These are phyloP conservation scores for Vairimorpha apis DNA, from an alignment of 371 early-diverging fungal genomes.

Conservation along the genomic window DNA sequence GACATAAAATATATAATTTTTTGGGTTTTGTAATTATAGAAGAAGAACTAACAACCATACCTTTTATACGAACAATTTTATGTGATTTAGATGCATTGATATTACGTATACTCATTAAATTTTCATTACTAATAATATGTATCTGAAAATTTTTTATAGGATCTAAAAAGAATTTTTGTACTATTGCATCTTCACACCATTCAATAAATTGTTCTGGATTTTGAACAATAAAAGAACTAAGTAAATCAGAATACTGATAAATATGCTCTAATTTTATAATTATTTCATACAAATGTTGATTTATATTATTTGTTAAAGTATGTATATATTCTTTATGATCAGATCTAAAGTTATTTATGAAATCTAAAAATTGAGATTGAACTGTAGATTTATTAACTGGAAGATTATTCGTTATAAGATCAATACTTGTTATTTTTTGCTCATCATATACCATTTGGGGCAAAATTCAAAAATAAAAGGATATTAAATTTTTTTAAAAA, in stretches of 20 bases:
- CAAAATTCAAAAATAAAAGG: background rate
- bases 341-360: slow-evolving; percentile 44
- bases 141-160: slow-evolving; percentile 40
- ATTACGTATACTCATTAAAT: slow-evolving; percentile 50
- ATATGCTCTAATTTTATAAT: slow-evolving; percentile 52
- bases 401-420: slow-evolving; percentile 50
- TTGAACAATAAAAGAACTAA: slow-evolving; percentile 20
- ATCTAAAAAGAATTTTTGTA: background rate
- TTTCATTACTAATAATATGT: slow-evolving; percentile 26
- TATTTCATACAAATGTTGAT: slow-evolving; percentile 24
- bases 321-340: slow-evolving; percentile 34
- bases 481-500: too few species aligned
- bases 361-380: slow-evolving; percentile 29
- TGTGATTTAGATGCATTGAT: slow-evolving; percentile 74
- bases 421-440: slow-evolving; percentile 47
- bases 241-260: slow-evolving; percentile 13
- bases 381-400: slow-evolving; percentile 40
- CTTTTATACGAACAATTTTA: slow-evolving; percentile 83
- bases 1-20: slow-evolving; percentile 58
- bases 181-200: slow-evolving; percentile 38
- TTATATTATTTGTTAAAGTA: slow-evolving; percentile 35
- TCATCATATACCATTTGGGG: slow-evolving; percentile 45
- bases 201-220: slow-evolving; percentile 36
- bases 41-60: slow-evolving; percentile 88
- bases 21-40: slow-evolving; percentile 64